A percentile compares a stretch with the other conserved stretches of the same genome.
phyloP scores from a whole-genome alignment of 1,284 basidiomycete genomes.

The Trametes hirsuta region DNA sequence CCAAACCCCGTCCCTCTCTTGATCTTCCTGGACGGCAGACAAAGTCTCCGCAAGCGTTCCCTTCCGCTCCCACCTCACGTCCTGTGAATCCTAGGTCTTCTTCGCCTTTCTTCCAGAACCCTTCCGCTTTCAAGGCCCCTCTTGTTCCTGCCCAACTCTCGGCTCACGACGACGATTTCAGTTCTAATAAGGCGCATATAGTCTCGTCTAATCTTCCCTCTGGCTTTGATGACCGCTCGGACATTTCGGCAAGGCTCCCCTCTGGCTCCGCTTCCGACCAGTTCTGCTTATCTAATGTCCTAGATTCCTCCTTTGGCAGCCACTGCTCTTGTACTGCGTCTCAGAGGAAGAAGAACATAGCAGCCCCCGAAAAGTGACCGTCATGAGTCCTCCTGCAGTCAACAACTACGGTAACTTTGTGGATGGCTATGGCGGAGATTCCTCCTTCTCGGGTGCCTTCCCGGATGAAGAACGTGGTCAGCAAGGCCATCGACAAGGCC shows the following conservation, averaged over 20 bases:
- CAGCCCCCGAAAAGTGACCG: neutral
- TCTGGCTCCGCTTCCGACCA: neutral
- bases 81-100: constrained; percentile 20
- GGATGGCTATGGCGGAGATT: no score
- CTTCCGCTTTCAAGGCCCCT: constrained; percentile 21
- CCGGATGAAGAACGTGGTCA: no score
- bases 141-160: neutral
- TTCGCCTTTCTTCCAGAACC: constrained; percentile 28
- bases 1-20: constrained; percentile 20
- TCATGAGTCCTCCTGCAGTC: no score
- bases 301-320: constrained; percentile 6
- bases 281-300: constrained; percentile 7
- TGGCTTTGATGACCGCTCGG: neutral
- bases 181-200: no score
- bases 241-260: constrained; percentile 11
- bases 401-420: no score
- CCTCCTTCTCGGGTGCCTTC: no score
- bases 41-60: constrained; percentile 22
- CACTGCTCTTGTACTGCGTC: constrained; percentile 21
- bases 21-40: constrained; percentile 13
- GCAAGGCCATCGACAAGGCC: no score
- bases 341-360: constrained; percentile 21
- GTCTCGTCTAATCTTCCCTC: no score
- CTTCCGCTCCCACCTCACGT: constrained; percentile 19
- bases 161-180: no score